phyloP scores from a whole-genome alignment of 1,139 yeast species.

The Kodamaea ohmeri region DNA sequence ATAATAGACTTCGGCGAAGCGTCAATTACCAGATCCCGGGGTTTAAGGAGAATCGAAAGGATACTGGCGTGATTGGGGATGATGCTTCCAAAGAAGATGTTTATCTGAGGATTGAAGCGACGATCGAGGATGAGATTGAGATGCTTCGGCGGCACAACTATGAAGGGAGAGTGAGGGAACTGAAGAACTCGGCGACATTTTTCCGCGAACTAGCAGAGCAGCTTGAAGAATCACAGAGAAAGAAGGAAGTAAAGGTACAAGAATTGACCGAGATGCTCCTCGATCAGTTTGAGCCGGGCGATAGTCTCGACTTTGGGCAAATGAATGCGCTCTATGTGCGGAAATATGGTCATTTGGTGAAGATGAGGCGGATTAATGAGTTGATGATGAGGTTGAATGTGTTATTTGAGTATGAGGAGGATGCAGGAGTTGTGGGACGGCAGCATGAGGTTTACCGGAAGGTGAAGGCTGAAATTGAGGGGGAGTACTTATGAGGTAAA shows the following conservation, averaged over 20 bases:
- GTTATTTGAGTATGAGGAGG: conserved; percentile 17
- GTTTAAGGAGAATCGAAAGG: conserved; percentile 2
- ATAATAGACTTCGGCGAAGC: conserved; percentile 9
- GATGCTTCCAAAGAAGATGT: conserved; percentile 2
- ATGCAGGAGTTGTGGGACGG: conserved; percentile 10
- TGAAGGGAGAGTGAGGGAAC: conserved; percentile 7
- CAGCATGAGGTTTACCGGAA: conserved; percentile 8
- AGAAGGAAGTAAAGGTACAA: conserved; percentile 13
- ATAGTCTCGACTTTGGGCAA: conserved; percentile 6
- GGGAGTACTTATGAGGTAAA: conserved; percentile 11
- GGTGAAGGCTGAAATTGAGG: conserved; percentile 15
- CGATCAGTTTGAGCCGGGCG: conserved; percentile 2
- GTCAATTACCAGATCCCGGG: conserved; percentile 9
- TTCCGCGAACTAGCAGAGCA: conserved; percentile 12
- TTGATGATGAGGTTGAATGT: conserved; percentile 12
- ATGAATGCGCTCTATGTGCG: conserved; percentile 13
- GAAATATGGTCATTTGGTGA: conserved; percentile 14
- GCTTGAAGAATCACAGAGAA: conserved; percentile 11
- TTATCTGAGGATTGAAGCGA: conserved; percentile 11
- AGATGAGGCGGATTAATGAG: conserved; percentile 14
- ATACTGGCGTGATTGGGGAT: too few relatives aligned
- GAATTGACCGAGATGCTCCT: conserved; percentile 13
- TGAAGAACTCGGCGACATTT: conserved; percentile 7
- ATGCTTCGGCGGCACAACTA: conserved; percentile 8
- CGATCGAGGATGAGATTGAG: conserved; percentile 14